These are phyloP conservation scores for Leishmania martiniquensis DNA, from an alignment of 208 protist genomes.

Conservation along the genomic window DNA sequence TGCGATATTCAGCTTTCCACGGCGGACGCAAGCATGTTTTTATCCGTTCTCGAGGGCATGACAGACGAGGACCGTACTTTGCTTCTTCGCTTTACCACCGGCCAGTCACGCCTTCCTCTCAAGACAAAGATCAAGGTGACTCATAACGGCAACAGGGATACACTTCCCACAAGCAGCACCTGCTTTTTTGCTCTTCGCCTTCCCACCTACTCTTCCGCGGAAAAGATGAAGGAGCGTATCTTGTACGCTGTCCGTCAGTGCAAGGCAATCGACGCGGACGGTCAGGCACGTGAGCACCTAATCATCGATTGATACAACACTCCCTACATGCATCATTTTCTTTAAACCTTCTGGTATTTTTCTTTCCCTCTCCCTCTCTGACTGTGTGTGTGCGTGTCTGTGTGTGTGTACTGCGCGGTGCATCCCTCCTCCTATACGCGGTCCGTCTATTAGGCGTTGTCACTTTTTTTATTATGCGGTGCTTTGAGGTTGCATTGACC, in stretches of 20 bases:
- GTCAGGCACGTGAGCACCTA: conserved; percentile 79
- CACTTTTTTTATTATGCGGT: too few species aligned
- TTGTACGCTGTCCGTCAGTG: conserved; percentile 96
- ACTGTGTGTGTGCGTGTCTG: neutral
- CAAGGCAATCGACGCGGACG: conserved; percentile 95
- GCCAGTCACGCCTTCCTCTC: conserved; percentile 85
- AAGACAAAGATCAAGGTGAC: conserved; percentile 89
- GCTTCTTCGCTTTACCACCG: conserved; percentile 89
- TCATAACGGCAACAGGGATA: conserved; percentile 63
- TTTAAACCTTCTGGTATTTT: neutral
- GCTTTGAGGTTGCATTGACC: too few species aligned
- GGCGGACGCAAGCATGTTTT: conserved; percentile 66
- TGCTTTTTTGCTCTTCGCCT: conserved; percentile 96
- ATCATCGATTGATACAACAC: conserved; percentile 24
- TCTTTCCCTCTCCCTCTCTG: neutral
- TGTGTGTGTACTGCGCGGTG: neutral
- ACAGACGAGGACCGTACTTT: conserved; percentile 84
- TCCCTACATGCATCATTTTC: neutral
- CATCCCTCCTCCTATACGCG: too few species aligned
- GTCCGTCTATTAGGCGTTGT: too few species aligned
- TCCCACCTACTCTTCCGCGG: conserved; percentile 83
- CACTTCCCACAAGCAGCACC: conserved; percentile 92
- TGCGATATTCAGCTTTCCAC: conserved; percentile 77
- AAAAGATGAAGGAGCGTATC: conserved; percentile 93
- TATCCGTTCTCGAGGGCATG: conserved; percentile 76